A percentile compares a stretch with the other conserved stretches of the same genome.
Conservation (phyloP, 2,329 filamentous ascomycete genomes). For the Mariannaea elegans region DNA sequence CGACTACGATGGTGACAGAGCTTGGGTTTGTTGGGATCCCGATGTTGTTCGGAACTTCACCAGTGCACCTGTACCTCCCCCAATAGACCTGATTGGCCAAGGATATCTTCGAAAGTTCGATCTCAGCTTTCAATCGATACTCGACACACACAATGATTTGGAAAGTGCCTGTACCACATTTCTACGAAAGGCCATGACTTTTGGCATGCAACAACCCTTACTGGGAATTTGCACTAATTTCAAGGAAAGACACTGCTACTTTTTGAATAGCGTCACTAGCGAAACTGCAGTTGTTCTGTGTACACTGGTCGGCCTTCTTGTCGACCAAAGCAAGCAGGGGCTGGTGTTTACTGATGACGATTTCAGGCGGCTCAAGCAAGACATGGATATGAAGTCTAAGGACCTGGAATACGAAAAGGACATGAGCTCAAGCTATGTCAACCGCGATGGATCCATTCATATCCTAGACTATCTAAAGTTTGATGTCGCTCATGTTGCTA, state of each 20-base stretch:
- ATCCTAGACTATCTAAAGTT: constrained; percentile 73
- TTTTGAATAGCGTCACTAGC: constrained; percentile 59
- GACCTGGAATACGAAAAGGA: constrained; percentile 57
- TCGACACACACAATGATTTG: constrained; percentile 41
- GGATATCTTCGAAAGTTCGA: constrained; percentile 61
- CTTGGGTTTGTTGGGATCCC: constrained; percentile 80
- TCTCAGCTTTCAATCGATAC: constrained; percentile 56
- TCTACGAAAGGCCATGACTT: constrained; percentile 62
- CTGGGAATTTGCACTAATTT: constrained; percentile 72
- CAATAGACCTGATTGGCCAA: constrained; percentile 53
- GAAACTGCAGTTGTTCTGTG: constrained; percentile 58
- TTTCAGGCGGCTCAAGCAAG: constrained; percentile 18
- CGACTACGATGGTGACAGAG: constrained; percentile 83
- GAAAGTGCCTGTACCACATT: constrained; percentile 52
- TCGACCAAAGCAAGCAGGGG: constrained; percentile 67
- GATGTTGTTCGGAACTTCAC: constrained; percentile 71
- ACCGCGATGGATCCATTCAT: constrained; percentile 48
- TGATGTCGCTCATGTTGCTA: constrained; percentile 53
- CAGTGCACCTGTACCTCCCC: constrained; percentile 57
- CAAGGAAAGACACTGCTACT: constrained; percentile 71
- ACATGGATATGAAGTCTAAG: constrained; percentile 35
- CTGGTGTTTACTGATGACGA: constrained; percentile 53
- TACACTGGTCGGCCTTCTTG: constrained; percentile 60
- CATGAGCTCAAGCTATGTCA: constrained; percentile 34
- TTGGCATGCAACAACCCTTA: constrained; percentile 64